A percentile compares a stretch with the other conserved stretches of the same genome.
phyloP scores from a whole-genome alignment of 139 green algal genomes.

The Coccomyxa sp. region DNA sequence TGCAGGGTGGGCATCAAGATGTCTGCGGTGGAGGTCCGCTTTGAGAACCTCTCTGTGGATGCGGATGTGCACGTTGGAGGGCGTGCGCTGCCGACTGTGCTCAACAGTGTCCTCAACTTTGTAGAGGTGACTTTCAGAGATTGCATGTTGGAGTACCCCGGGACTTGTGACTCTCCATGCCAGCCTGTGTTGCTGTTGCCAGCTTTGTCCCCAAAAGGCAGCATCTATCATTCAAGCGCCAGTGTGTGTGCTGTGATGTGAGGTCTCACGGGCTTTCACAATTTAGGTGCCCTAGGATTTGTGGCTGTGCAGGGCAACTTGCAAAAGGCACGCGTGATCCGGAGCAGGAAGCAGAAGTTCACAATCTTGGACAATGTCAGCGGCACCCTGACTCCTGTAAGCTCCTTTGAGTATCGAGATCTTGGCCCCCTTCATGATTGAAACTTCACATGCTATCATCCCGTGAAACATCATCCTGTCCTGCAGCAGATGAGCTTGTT shows the following conservation, averaged over 20 bases:
- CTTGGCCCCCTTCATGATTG: not conserved
- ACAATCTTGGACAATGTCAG: slow-evolving; percentile 38
- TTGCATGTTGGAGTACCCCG: no score
- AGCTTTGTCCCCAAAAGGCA: not conserved
- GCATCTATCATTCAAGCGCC: not conserved
- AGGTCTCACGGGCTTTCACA: not conserved
- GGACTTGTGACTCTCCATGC: not conserved
- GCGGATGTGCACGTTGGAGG: slow-evolving; percentile 4
- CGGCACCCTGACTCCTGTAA: slow-evolving; percentile 17
- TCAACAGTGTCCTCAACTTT: not conserved
- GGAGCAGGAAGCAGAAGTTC: not conserved
- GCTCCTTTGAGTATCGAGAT: not conserved
- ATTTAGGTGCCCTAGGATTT: not conserved
- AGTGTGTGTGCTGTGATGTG: not conserved
- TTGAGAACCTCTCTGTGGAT: slow-evolving; percentile 17
- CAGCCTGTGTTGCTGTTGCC: not conserved
- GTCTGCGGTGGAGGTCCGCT: slow-evolving; percentile 17
- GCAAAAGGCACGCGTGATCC: not conserved
- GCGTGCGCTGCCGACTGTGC: slow-evolving; percentile 13
- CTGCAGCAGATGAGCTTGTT: not conserved
- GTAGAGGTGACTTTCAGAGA: not conserved
- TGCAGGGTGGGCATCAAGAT: slow-evolving; percentile 18
- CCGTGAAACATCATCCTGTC: not conserved
- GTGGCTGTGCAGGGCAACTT: slow-evolving; percentile 4
- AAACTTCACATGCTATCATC: no score